phyloP scores from a whole-genome alignment of 148 eudicot genomes.

The Arctostaphylos glauca region DNA sequence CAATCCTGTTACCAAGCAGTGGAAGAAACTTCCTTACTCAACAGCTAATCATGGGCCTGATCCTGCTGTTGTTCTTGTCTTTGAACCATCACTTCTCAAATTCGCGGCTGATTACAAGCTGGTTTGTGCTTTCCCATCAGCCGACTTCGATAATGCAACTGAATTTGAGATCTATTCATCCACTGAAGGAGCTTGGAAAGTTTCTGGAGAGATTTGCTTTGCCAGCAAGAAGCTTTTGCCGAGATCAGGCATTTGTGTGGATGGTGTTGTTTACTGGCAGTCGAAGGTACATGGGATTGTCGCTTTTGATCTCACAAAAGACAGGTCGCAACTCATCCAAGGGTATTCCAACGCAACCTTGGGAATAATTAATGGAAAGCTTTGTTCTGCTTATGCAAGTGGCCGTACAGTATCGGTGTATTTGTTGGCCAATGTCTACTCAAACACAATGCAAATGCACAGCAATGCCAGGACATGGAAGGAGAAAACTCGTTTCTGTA shows the following conservation, averaged over 20 bases:
- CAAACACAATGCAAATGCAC: slow-evolving; percentile 34
- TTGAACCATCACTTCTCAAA: slow-evolving; percentile 58
- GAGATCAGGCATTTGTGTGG: slow-evolving; percentile 31
- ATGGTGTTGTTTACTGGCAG: slow-evolving; percentile 56
- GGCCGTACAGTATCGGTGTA: slow-evolving; percentile 14
- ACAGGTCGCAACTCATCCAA: slow-evolving; percentile 36
- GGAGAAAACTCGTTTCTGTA: not conserved
- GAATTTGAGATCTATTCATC: slow-evolving; percentile 70
- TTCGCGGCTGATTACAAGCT: slow-evolving; percentile 52
- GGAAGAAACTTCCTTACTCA: slow-evolving; percentile 51
- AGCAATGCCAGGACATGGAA: slow-evolving; percentile 24
- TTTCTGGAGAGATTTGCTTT: slow-evolving; percentile 47
- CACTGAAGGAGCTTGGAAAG: slow-evolving; percentile 44
- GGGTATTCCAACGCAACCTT: slow-evolving; percentile 10
- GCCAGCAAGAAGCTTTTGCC: slow-evolving; percentile 16
- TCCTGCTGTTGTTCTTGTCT: slow-evolving; percentile 44
- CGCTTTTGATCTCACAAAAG: slow-evolving; percentile 41
- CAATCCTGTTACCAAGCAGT: slow-evolving; percentile 55
- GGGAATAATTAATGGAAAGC: slow-evolving; percentile 38
- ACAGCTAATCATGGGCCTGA: slow-evolving; percentile 49
- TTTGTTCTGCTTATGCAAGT: slow-evolving; percentile 24
- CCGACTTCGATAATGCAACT: slow-evolving; percentile 46
- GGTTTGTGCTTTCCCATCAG: slow-evolving; percentile 46
- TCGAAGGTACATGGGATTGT: slow-evolving; percentile 20
- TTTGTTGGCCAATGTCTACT: slow-evolving; percentile 23